Base-by-base conservation (phyloP, 768 basidiomycete species). In the Kwoniella sp. region DNA sequence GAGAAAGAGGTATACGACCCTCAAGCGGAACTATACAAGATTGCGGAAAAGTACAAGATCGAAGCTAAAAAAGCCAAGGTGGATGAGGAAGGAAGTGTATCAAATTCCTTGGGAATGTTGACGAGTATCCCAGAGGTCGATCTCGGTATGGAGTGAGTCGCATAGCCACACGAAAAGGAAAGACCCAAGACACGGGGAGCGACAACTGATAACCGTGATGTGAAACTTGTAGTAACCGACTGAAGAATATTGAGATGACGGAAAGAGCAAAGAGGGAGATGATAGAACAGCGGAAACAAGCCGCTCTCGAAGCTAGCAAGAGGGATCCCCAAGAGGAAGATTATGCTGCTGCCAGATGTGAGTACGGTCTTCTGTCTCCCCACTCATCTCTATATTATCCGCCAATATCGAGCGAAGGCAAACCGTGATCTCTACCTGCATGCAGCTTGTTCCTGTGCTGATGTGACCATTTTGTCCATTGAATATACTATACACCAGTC, bases 41-140 rank as follows among this genome's bases (percentile, higher is more conserved):
- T 91, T 51, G 86, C 86, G 48, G 83, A 85, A 19, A 82, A 84
- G 52, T 84, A 83, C 62, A 70, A 76, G 60, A 68, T 79, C 21
- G 71, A 82, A 49, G 74, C 80, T 66, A 60, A 57, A 30, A 71
- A 67, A 25, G 70, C 59, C 26, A 81, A 82, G 64, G 77, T 81
- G 15, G 83, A 85, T 2, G 91, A 96, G 64, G 94, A 94, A 65
- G 96, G 95, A 8, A 96, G 86, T 74, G 92, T 97, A 25, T 91
- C 92, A 13, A 92, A 91, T 68, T 92, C 90, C 70, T 74, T 95
- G 79, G 87, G 91, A 2, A 99, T 98, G 96, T 83, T 99, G 58
- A 97, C 94, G 17, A 92, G 91, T 36, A 98, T 99, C 71, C 96
- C 95, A 0, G 96, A 98, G 77, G 92, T 98, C 9, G 95, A 99